Evolutionary conservation across 129 eudicot genomes (phyloP).

Genomic region (Centrapalus pauciflorus): DNA sequence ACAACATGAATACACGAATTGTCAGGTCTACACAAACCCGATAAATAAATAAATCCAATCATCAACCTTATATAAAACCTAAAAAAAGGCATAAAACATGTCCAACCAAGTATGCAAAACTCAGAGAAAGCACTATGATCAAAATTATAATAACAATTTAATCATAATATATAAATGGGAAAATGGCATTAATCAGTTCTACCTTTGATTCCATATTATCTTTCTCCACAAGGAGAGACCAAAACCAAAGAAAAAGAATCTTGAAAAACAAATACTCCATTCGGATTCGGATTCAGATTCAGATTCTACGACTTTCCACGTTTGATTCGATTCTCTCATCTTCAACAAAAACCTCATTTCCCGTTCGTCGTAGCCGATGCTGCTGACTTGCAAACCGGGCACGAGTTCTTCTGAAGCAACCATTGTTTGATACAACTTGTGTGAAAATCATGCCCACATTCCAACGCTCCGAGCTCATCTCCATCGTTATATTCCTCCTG

Average conservation of each 20-base stretch:
- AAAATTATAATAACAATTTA: neutral
- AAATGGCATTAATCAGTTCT: conserved; percentile 14
- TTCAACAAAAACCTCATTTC: conserved; percentile 11
- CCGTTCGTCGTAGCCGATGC: conserved; percentile 26
- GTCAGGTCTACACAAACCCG: too few relatives aligned
- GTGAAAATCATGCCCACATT: conserved; percentile 91
- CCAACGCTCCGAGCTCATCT: conserved; percentile 63
- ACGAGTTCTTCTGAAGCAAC: conserved; percentile 72
- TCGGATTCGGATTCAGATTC: too few relatives aligned
- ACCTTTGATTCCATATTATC: conserved; percentile 13
- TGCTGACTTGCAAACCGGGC: conserved; percentile 89
- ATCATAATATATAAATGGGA: conserved; percentile 2
- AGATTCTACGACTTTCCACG: too few relatives aligned
- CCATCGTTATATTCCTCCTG: conserved; percentile 71
- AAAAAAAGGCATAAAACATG: too few relatives aligned
- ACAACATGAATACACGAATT: too few relatives aligned
- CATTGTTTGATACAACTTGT: conserved; percentile 71
- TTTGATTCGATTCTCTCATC: too few relatives aligned
- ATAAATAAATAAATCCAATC: too few relatives aligned
- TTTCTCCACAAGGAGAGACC: conserved; percentile 16
- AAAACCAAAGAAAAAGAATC: conserved; percentile 11
- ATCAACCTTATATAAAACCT: too few relatives aligned
- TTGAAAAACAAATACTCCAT: conserved; percentile 21
- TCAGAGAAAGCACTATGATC: too few relatives aligned
- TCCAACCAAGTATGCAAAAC: neutral